phyloP scores from a whole-genome alignment of 2,329 filamentous ascomycete genomes.

The Tolypocladium inflatum region DNA sequence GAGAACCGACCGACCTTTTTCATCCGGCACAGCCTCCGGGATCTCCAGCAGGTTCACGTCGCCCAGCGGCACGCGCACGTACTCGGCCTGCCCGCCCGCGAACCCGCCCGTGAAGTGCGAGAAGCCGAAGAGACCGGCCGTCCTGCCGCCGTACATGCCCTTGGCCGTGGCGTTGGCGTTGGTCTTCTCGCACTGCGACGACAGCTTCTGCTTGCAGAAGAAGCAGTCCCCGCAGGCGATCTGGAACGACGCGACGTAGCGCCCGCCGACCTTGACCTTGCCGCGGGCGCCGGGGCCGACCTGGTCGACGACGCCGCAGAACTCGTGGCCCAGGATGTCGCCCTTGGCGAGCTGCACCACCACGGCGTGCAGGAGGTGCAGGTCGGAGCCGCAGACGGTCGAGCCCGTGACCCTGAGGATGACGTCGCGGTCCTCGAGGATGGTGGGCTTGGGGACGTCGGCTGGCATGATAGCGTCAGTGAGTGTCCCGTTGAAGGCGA shows the following conservation, averaged over 20 bases:
- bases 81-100: constrained; percentile 81
- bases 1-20: constrained; percentile 50
- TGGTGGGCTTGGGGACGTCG: constrained; percentile 58
- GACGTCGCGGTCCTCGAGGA: constrained; percentile 66
- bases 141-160: constrained; percentile 70
- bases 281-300: constrained; percentile 46
- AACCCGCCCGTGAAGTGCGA: constrained; percentile 79
- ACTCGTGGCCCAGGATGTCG: constrained; percentile 58
- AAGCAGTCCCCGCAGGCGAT: constrained; percentile 67
- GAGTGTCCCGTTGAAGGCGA: background rate
- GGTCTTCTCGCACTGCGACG: constrained; percentile 71
- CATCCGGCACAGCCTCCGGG: constrained; percentile 71
- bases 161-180: constrained; percentile 64
- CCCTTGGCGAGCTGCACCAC: constrained; percentile 52
- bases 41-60: constrained; percentile 75
- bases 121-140: constrained; percentile 65
- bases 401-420: constrained; percentile 68
- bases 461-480: constrained; percentile 22
- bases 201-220: constrained; percentile 70
- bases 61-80: constrained; percentile 69
- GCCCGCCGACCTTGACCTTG: constrained; percentile 43
- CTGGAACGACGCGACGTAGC: constrained; percentile 81
- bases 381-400: constrained; percentile 49
- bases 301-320: constrained; percentile 46
- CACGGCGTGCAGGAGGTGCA: constrained; percentile 46